Evolutionary conservation across 208 protist genomes (phyloP).

Genomic region (Trypanosomatidae sp.): DNA sequence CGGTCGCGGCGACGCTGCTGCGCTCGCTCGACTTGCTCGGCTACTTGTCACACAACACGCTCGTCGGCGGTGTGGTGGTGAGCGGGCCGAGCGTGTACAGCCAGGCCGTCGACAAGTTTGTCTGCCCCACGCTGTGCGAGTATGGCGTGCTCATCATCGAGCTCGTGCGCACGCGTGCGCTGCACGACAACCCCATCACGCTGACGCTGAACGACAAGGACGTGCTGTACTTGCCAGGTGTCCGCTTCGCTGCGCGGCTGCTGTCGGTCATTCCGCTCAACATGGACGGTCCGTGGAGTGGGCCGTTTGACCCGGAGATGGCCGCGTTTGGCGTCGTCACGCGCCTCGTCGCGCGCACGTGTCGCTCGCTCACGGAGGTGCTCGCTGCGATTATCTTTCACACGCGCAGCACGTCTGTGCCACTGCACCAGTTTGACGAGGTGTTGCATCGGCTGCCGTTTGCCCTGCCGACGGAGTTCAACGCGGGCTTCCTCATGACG

Average conservation of each 20-base stretch:
- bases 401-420: conserved; percentile 22
- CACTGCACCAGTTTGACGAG: conserved; percentile 26
- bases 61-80: conserved; percentile 11
- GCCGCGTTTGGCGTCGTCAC: conserved; percentile 67
- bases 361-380: conserved; percentile 64
- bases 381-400: conserved; percentile 44
- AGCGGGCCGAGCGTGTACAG: conserved; percentile 50
- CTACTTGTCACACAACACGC: conserved; percentile 76
- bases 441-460: conserved; percentile 54
- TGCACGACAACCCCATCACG: conserved; percentile 30
- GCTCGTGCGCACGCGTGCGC: conserved; percentile 45
- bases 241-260: conserved; percentile 59
- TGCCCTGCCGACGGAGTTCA: conserved; percentile 52
- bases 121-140: conserved; percentile 61
- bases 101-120: conserved; percentile 38
- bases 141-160: conserved; percentile 81
- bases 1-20: conserved; percentile 48
- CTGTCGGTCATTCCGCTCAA: conserved; percentile 78
- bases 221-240: conserved; percentile 1
- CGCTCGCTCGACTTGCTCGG: conserved; percentile 82
- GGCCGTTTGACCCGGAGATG: conserved; percentile 72
- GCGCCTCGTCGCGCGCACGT: conserved; percentile 43
- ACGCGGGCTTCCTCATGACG: conserved; percentile 58
- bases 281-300: conserved; percentile 39
- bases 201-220: conserved; percentile 11